Evolutionary conservation across 2,329 filamentous ascomycete genomes (phyloP).

Genomic region (Fusarium setosum): DNA sequence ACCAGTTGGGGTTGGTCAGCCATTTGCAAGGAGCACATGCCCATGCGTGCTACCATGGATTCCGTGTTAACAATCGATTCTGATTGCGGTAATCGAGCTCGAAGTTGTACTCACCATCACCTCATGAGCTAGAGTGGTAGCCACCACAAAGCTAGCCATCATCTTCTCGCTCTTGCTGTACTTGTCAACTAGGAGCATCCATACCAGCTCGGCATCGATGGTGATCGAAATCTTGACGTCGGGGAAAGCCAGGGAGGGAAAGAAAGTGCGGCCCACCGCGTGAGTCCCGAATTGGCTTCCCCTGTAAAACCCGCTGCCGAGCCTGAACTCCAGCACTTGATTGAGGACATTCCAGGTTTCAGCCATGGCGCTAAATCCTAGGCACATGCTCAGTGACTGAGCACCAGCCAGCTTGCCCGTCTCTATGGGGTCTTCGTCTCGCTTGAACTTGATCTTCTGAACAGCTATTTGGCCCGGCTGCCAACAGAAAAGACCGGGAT

Average conservation of each 20-base stretch:
- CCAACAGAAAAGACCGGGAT: conserved; percentile 3
- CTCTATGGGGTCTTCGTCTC: conserved; percentile 1
- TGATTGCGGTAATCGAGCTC: not conserved
- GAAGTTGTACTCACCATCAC: conserved; percentile 39
- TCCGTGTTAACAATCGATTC: conserved; percentile 1
- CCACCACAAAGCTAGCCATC: conserved; percentile 34
- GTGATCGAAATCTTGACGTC: not conserved
- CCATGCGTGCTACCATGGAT: conserved; percentile 33
- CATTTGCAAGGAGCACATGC: conserved; percentile 17
- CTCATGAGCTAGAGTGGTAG: conserved; percentile 42
- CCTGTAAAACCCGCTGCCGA: conserved; percentile 26
- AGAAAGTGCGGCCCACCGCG: not conserved
- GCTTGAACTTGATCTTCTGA: conserved; percentile 16
- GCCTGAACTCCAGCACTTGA: conserved; percentile 8
- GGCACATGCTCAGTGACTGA: not conserved
- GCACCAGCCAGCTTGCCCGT: conserved; percentile 7
- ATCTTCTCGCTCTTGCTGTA: conserved; percentile 42
- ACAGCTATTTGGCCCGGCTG: not conserved
- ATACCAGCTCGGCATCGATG: conserved; percentile 36
- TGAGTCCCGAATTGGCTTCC: not conserved
- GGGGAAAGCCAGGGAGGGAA: not conserved
- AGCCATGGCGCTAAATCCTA: not conserved
- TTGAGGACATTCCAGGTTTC: conserved; percentile 2
- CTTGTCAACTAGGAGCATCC: conserved; percentile 36
- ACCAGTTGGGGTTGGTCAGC: conserved; percentile 21